phyloP scores from a whole-genome alignment of 2,329 filamentous ascomycete genomes.

The Hymenoscyphus albidus region DNA sequence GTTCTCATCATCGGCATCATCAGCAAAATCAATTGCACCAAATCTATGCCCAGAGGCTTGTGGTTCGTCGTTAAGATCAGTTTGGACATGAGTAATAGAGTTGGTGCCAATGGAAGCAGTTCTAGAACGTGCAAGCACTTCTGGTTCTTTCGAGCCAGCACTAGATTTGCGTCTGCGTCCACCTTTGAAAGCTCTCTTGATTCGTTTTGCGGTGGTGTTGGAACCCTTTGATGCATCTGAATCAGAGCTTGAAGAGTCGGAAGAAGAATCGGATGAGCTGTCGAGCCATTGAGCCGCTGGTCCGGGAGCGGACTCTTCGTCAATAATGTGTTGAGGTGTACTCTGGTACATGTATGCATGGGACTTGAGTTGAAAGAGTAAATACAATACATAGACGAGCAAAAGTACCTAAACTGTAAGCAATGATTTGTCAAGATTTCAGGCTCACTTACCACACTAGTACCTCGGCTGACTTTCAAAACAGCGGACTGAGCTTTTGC shows the following conservation, averaged over 20 bases:
- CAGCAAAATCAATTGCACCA: slow-evolving; percentile 44
- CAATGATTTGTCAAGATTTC: slow-evolving; percentile 3
- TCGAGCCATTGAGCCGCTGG: slow-evolving; percentile 80
- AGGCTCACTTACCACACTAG: slow-evolving; percentile 65
- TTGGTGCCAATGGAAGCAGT: slow-evolving; percentile 41
- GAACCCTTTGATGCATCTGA: slow-evolving; percentile 66
- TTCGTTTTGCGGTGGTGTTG: slow-evolving; percentile 68
- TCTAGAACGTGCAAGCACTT: slow-evolving; percentile 36
- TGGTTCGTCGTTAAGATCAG: slow-evolving; percentile 26
- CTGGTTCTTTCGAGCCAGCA: slow-evolving; percentile 62
- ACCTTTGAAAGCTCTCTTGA: slow-evolving; percentile 68
- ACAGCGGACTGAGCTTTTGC: slow-evolving; percentile 63
- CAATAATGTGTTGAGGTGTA: slow-evolving; percentile 87
- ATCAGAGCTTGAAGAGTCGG: slow-evolving; percentile 58
- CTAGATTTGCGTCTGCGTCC: slow-evolving; percentile 71
- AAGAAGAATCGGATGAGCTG: slow-evolving; percentile 57
- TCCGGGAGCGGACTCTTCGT: slow-evolving; percentile 84
- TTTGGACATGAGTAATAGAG: slow-evolving; percentile 23
- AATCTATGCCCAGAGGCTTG: slow-evolving; percentile 22
- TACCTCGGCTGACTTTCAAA: slow-evolving; percentile 82
- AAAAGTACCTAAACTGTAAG: slow-evolving; percentile 57
- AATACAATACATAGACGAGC: slow-evolving; percentile 76
- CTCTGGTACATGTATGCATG: slow-evolving; percentile 91
- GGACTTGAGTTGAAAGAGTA: slow-evolving; percentile 87
- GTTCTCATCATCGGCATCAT: slow-evolving; percentile 51